These are phyloP conservation scores for Posidonia australis DNA, from an alignment of 106 monocot genomes.

Conservation along the genomic window DNA sequence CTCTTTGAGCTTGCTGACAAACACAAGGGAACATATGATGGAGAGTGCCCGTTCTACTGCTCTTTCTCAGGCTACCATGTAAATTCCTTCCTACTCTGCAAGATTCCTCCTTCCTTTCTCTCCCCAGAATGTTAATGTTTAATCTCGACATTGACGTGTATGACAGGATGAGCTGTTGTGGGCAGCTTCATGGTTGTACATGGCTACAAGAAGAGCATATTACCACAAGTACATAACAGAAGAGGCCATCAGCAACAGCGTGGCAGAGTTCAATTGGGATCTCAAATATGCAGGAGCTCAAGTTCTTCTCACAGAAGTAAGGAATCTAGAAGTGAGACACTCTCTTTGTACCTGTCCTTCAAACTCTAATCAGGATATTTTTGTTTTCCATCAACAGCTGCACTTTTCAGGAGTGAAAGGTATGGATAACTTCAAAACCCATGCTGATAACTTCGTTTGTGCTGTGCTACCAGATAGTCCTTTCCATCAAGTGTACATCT, in stretches of 20 bases:
- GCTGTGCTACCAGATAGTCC: slow-evolving; percentile 70
- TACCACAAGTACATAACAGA: slow-evolving; percentile 51
- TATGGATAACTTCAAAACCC: slow-evolving; percentile 48
- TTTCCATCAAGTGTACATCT: slow-evolving; percentile 51
- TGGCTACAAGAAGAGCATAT: slow-evolving; percentile 33
- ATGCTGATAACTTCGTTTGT: slow-evolving; percentile 87
- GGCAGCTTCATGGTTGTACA: slow-evolving; percentile 83
- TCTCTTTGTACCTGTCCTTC: slow-evolving; percentile 1
- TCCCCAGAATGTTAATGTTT: background rate
- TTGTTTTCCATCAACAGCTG: no score
- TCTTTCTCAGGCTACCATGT: slow-evolving; percentile 90
- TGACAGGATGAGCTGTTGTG: slow-evolving; percentile 86
- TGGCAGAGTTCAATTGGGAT: slow-evolving; percentile 90
- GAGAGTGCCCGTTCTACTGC: slow-evolving; percentile 94
- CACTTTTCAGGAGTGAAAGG: slow-evolving; percentile 33
- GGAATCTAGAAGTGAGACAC: background rate
- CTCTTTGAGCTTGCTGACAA: slow-evolving; percentile 65
- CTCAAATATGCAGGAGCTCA: slow-evolving; percentile 88
- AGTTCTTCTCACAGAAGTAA: slow-evolving; percentile 61
- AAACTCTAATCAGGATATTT: no score
- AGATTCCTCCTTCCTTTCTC: background rate
- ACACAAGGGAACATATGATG: slow-evolving; percentile 69
- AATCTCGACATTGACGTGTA: background rate
- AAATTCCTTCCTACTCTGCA: no score
- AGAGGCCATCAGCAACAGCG: slow-evolving; percentile 68